phyloP scores from a whole-genome alignment of 1,139 yeast genomes.

The Magnusiomyces ingens region DNA sequence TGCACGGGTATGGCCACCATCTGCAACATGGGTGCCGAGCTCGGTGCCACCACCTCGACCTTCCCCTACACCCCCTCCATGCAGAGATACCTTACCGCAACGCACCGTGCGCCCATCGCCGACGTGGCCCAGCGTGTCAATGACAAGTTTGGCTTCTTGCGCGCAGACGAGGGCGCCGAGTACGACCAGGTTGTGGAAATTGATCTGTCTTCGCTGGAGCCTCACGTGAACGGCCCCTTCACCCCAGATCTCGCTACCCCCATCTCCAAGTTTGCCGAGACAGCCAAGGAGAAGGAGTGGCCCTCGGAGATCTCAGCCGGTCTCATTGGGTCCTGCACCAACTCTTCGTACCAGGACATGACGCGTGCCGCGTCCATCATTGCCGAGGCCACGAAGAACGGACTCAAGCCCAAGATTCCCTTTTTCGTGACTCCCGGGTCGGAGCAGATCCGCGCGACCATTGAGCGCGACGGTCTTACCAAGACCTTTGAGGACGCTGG shows the following conservation, averaged over 20 bases:
- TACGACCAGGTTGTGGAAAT: constrained; percentile 82
- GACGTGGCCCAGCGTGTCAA: constrained; percentile 67
- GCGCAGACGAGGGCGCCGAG: constrained; percentile 74
- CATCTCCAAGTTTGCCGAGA: constrained; percentile 59
- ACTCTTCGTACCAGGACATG: constrained; percentile 97
- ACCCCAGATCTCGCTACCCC: constrained; percentile 93
- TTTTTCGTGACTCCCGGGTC: constrained; percentile 97
- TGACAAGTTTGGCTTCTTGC: constrained; percentile 51
- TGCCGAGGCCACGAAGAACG: constrained; percentile 74
- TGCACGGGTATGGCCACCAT: constrained; percentile 99
- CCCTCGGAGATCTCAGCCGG: constrained; percentile 66
- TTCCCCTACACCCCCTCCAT: constrained; percentile 94
- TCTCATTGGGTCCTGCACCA: constrained; percentile 95
- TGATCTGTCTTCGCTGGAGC: constrained; percentile 68
- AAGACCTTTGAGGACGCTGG: constrained; percentile 77
- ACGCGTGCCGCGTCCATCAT: constrained; percentile 86
- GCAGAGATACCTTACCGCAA: constrained; percentile 69
- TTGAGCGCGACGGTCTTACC: constrained; percentile 87
- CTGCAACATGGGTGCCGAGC: constrained; percentile 99
- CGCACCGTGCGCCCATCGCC: constrained; percentile 77
- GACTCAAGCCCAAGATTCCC: constrained; percentile 86
- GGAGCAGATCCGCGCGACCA: constrained; percentile 97
- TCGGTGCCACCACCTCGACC: constrained; percentile 95
- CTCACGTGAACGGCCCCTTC: constrained; percentile 89
- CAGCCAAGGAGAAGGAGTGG: constrained; percentile 66